These are phyloP conservation scores for Umbelopsis ramanniana DNA, from an alignment of 192 early-diverging fungal genomes.

Conservation along the genomic window DNA sequence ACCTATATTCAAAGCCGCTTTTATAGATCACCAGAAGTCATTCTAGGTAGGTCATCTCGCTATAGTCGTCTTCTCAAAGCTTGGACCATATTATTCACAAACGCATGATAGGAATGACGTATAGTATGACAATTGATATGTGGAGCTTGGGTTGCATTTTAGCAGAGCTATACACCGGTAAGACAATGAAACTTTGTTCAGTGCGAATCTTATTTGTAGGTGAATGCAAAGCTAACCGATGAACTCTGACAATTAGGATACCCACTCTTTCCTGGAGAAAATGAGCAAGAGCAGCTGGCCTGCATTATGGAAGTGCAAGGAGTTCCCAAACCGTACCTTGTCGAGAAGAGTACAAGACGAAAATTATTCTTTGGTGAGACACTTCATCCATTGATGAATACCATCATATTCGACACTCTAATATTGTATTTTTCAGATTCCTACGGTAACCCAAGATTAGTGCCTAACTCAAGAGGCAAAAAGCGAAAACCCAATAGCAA, in stretches of 20 bases:
- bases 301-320: constrained; percentile 97
- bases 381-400: constrained; percentile 25
- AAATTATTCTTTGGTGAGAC: constrained; percentile 90
- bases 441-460: constrained; percentile 58
- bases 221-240: too few relatives aligned
- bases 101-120: constrained; percentile 59
- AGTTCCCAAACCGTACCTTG: constrained; percentile 74
- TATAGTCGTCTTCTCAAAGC: neutral
- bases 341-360: constrained; percentile 79
- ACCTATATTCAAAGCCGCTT: constrained; percentile 98
- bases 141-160: constrained; percentile 98
- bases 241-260: constrained; percentile 5
- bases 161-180: constrained; percentile 85
- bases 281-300: constrained; percentile 94
- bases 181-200: too few relatives aligned
- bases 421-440: constrained; percentile 44
- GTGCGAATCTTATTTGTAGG: too few relatives aligned
- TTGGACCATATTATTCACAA: neutral
- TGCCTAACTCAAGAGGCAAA: constrained; percentile 90
- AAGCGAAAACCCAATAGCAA: constrained; percentile 81
- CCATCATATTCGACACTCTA: constrained; percentile 34
- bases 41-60: constrained; percentile 56
- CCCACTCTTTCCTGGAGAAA: constrained; percentile 92
- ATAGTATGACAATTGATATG: constrained; percentile 95
- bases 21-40: constrained; percentile 98